These are phyloP conservation scores for Coelastrella sp. DNA, from an alignment of 139 green algal species.

Conservation along the genomic window DNA sequence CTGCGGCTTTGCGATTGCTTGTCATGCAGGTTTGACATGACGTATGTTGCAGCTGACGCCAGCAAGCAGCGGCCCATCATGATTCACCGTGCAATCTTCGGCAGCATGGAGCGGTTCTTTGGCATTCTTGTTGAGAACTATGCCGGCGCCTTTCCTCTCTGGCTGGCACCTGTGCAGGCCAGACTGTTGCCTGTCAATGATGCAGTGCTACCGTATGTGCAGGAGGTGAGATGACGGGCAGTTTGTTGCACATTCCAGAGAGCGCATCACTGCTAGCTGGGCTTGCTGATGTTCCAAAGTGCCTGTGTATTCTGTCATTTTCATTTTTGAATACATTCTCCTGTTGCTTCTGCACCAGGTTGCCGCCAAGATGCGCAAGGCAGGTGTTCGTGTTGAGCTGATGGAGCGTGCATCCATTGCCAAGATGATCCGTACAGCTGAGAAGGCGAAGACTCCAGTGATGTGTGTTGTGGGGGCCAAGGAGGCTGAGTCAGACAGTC, in stretches of 20 bases:
- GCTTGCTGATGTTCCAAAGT: background rate
- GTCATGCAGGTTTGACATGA: conserved; percentile 87
- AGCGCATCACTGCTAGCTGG: background rate
- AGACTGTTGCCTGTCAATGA: conserved; percentile 89
- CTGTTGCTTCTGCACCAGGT: conserved; percentile 5
- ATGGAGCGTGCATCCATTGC: conserved; percentile 55
- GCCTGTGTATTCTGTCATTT: too few species aligned
- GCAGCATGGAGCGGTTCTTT: conserved; percentile 92
- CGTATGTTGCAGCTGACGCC: conserved; percentile 84
- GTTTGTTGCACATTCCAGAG: too few species aligned
- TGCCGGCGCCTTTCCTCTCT: conserved; percentile 92
- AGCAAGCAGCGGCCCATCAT: conserved; percentile 93
- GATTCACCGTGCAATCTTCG: conserved; percentile 98
- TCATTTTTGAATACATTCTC: background rate
- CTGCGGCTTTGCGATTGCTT: background rate
- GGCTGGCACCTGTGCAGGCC: conserved; percentile 92
- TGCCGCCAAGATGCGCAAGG: conserved; percentile 63
- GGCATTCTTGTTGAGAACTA: conserved; percentile 99
- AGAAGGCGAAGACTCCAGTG: conserved; percentile 88
- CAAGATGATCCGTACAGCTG: conserved; percentile 79
- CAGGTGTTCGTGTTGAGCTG: conserved; percentile 77
- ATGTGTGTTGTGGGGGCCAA: conserved; percentile 86
- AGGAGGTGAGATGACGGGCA: conserved; percentile 48
- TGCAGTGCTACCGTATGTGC: conserved; percentile 70
- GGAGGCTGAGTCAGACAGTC: conserved; percentile 70